Evolutionary conservation across 129 eudicot genomes (phyloP).

Genomic region (Artemisia argyi): DNA sequence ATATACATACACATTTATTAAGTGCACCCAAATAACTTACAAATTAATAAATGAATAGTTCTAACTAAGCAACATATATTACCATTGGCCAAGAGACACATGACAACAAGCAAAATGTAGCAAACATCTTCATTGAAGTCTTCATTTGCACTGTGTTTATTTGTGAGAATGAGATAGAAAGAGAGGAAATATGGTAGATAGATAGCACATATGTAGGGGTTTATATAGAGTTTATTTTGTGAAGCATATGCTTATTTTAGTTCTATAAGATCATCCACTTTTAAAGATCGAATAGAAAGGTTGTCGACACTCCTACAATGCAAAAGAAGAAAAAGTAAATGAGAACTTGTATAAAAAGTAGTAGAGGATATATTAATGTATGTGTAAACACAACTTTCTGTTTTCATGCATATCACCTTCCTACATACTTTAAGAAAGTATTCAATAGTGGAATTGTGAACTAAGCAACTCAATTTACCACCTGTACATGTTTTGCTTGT

Average conservation of each 20-base stretch:
- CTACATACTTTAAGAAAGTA: not conserved
- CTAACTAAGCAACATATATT: too few species aligned
- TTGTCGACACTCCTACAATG: not conserved
- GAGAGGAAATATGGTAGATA: not conserved
- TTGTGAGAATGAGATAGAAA: constrained; percentile 10
- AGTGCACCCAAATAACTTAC: too few species aligned
- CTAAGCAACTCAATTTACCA: not conserved
- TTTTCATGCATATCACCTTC: not conserved
- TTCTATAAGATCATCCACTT: not conserved
- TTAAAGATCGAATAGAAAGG: not conserved
- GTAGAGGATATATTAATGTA: too few species aligned
- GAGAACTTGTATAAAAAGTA: too few species aligned
- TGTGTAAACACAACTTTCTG: too few species aligned
- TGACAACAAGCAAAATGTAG: constrained; percentile 43
- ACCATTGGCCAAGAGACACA: constrained; percentile 66
- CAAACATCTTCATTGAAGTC: constrained; percentile 47
- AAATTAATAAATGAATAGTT: too few species aligned
- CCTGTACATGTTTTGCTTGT: not conserved
- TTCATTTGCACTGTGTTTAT: constrained; percentile 31
- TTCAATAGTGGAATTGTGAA: not conserved
- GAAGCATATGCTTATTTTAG: constrained; percentile 1
- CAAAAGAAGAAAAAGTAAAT: constrained; percentile 1
- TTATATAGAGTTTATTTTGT: constrained; percentile 26
- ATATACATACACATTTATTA: not conserved
- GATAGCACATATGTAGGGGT: constrained; percentile 13